Evolutionary conservation across 306 rosid species (phyloP).

Genomic region (Crataegus laevigata): DNA sequence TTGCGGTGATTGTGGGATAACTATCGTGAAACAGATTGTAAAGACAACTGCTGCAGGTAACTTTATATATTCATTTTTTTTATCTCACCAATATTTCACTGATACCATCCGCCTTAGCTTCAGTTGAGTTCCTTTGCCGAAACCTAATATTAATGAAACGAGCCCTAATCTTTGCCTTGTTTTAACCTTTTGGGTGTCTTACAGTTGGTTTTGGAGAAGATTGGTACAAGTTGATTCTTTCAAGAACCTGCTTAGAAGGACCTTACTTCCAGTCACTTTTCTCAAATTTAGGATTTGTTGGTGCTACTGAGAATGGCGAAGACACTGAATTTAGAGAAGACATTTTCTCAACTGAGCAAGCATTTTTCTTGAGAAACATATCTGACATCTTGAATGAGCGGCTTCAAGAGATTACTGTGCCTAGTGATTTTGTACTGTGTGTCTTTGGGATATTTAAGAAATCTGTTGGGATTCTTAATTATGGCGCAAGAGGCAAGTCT

Average conservation of each 20-base stretch:
- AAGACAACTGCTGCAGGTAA: conserved; percentile 50
- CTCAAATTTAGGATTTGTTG: conserved; percentile 19
- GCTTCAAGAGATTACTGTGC: conserved; percentile 28
- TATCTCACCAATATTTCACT: background rate
- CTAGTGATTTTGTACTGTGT: conserved; percentile 35
- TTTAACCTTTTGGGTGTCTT: background rate
- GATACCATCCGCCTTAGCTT: background rate
- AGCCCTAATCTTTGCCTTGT: background rate
- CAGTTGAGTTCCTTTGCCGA: background rate
- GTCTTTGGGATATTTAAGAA: conserved; percentile 55
- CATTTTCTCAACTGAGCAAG: conserved; percentile 43
- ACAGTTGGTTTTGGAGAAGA: conserved; percentile 67
- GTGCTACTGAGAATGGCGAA: conserved; percentile 18
- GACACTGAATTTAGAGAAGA: conserved; percentile 8
- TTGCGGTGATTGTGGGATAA: conserved; percentile 42
- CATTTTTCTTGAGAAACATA: conserved; percentile 39
- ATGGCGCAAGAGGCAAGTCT: conserved; percentile 24
- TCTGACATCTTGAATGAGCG: conserved; percentile 51
- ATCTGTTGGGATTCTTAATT: conserved; percentile 26
- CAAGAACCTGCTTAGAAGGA: conserved; percentile 54
- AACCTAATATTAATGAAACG: background rate
- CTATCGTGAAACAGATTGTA: conserved; percentile 40
- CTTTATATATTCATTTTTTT: background rate
- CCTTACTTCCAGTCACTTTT: conserved; percentile 43
- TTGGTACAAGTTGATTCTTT: conserved; percentile 66